Base-by-base conservation (phyloP, 2,329 filamentous ascomycete genomes). In the Bisporella sp. region DNA sequence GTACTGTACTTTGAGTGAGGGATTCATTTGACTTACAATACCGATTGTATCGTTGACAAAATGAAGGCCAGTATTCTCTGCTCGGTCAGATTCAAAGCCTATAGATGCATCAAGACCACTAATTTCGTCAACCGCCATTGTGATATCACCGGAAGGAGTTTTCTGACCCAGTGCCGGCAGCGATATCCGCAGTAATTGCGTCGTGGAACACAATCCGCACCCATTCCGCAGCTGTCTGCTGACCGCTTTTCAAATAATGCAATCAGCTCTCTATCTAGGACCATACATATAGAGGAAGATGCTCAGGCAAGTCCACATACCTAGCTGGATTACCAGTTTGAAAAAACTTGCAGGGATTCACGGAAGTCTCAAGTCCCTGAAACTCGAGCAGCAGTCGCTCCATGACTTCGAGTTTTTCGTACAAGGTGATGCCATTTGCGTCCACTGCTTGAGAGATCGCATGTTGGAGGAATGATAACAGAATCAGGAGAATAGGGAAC, bases 161-260 rank as follows among this genome's bases (percentile, higher is more conserved):
- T 13, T 64, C 9, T 31, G 33, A 56, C 56, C 56, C 55, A 46
- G 49, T 55, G 4, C 55, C 50, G 32, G 56, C 54, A 31, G 45
- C 33, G 8, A 58, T 63, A 57, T 77, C 78, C 30, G 69, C 74
- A 4, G 78, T 79, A 4, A 78, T 69, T 70, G 79, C 77, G 60
- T 83, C 80, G 63, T 82, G 80, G 54, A 83, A 83, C 21, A 73
- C 78, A 7, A 75, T 72, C 33, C 80, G 71, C 37, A 84, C 64
- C 79, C 79, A 84, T 62, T 82, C 77, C 5, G 78, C 78, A 12
- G 59, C 52, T 13, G 52, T 58, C 8, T 8, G 9, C 28, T 29
- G 9, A 9, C 41, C 41, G 28, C 41, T 43, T 37, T 21, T 21
- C 21, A 21, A 21, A 21, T 21, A 21, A 21, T 21, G 3, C 21